These are phyloP conservation scores for Daldinia caldariorum DNA, from an alignment of 495 filamentous ascomycete species.

Conservation along the genomic window DNA sequence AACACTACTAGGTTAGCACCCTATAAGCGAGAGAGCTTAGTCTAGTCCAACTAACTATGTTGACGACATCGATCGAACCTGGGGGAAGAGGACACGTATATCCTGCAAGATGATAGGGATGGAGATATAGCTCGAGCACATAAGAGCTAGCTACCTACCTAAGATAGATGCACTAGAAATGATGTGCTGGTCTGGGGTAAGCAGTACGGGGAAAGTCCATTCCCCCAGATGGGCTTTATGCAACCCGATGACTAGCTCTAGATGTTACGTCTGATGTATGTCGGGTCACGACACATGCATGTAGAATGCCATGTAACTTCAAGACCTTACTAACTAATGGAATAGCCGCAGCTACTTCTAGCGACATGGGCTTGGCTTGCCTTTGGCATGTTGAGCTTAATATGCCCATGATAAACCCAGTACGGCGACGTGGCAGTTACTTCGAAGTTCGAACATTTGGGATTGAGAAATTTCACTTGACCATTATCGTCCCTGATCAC, in stretches of 20 bases:
- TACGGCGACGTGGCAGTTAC: background rate
- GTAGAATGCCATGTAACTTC: background rate
- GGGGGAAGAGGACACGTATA: background rate
- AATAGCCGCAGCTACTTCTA: background rate
- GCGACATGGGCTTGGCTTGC: background rate
- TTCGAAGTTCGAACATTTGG: background rate
- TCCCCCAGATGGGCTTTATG: background rate
- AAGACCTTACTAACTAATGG: background rate
- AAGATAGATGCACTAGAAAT: background rate
- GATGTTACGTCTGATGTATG: background rate
- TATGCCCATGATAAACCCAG: background rate
- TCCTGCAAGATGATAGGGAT: background rate
- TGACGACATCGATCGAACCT: conserved; percentile 11
- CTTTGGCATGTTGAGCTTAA: background rate
- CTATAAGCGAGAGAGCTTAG: background rate
- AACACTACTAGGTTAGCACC: background rate
- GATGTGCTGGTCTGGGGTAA: background rate
- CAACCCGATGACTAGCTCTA: background rate
- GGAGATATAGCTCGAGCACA: background rate
- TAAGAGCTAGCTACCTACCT: background rate
- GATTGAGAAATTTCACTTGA: background rate
- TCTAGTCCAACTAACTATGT: conserved; percentile 15
- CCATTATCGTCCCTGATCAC: background rate
- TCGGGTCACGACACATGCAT: background rate
- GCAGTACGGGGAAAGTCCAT: background rate